These are phyloP conservation scores for Capsicum pubescens DNA, from an alignment of 257 asterid genomes.

Conservation along the genomic window DNA sequence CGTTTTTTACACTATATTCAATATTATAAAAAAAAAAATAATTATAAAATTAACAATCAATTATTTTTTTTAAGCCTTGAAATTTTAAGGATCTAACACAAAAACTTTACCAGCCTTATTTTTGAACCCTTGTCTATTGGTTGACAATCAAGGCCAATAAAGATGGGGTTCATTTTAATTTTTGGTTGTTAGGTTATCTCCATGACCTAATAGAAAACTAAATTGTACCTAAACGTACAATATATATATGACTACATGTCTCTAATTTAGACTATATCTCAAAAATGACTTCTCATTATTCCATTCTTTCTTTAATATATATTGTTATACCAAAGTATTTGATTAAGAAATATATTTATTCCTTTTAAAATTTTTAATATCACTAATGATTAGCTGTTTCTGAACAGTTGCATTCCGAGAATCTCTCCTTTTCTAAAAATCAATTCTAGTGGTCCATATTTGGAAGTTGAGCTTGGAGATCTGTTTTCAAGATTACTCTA, in stretches of 20 bases:
- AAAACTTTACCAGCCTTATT: too few relatives aligned
- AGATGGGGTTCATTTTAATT: too few relatives aligned
- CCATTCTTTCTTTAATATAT: not conserved
- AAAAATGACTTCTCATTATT: slow-evolving; percentile 9
- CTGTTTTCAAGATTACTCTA: not conserved
- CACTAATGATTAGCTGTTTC: not conserved
- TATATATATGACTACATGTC: not conserved
- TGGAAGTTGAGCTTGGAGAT: not conserved
- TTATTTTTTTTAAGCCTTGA: too few relatives aligned
- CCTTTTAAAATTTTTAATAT: not conserved
- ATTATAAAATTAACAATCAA: too few relatives aligned
- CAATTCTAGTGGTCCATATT: not conserved
- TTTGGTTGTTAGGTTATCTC: not conserved
- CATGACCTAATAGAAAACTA: not conserved
- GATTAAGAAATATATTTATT: not conserved
- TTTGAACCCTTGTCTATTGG: too few relatives aligned
- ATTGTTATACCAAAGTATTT: not conserved
- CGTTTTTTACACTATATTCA: too few relatives aligned
- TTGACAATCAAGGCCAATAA: too few relatives aligned
- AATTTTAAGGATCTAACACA: too few relatives aligned
- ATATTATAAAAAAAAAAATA: too few relatives aligned
- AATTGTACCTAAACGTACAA: not conserved
- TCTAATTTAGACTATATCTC: not conserved
- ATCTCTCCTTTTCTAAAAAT: not conserved
- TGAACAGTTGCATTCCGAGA: not conserved